A percentile compares a stretch with the other conserved stretches of the same genome.
These are phyloP conservation scores for Hypomyces rosellus DNA, from an alignment of 2,329 filamentous ascomycete genomes.

Conservation along the genomic window DNA sequence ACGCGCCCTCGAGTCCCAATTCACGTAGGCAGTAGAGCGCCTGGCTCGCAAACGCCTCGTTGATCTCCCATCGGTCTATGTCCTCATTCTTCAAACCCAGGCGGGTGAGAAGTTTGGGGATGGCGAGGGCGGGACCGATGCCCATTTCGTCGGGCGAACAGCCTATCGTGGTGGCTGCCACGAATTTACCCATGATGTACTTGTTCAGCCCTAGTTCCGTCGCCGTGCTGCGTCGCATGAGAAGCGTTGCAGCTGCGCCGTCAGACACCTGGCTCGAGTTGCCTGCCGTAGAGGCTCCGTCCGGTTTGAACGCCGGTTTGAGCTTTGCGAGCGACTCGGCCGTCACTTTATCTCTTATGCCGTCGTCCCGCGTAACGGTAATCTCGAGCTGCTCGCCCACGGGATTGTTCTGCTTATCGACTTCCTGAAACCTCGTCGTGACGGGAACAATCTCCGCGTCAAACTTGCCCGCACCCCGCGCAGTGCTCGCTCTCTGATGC, in stretches of 20 bases:
- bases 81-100: constrained; percentile 62
- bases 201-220: constrained; percentile 61
- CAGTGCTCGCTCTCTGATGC: constrained; percentile 66
- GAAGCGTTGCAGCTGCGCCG: constrained; percentile 73
- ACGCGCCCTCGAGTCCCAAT: constrained; percentile 57
- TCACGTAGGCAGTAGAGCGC: constrained; percentile 64
- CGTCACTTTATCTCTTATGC: constrained; percentile 63
- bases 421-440: constrained; percentile 59
- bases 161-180: constrained; percentile 67
- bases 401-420: constrained; percentile 53
- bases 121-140: constrained; percentile 77
- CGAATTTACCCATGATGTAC: constrained; percentile 76
- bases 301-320: constrained; percentile 75
- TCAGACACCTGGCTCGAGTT: constrained; percentile 84
- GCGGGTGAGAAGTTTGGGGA: constrained; percentile 70
- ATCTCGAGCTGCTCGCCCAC: constrained; percentile 53
- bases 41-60: constrained; percentile 71
- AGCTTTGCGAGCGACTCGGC: constrained; percentile 68
- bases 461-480: constrained; percentile 64
- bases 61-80: constrained; percentile 86
- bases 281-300: constrained; percentile 75
- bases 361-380: constrained; percentile 73
- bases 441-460: constrained; percentile 76
- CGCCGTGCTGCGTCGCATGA: constrained; percentile 81
- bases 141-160: constrained; percentile 92